A percentile compares a stretch with the other conserved stretches of the same genome.
phyloP scores from a whole-genome alignment of 257 asterid species.

The Ballota nigra region DNA sequence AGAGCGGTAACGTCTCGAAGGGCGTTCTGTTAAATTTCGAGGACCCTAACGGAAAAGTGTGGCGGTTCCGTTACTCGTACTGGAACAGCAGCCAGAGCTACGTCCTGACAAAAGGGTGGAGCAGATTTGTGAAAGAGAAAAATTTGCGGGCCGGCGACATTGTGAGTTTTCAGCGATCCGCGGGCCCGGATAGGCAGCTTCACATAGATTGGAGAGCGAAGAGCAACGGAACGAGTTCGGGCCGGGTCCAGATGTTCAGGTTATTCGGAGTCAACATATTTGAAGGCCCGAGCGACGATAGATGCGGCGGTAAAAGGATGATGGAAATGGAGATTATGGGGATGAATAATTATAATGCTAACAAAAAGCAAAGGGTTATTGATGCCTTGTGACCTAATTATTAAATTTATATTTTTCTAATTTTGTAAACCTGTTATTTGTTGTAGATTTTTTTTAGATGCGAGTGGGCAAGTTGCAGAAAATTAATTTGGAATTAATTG shows the following conservation, averaged over 20 bases:
- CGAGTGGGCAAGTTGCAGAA: conserved; percentile 30
- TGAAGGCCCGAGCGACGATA: conserved; percentile 28
- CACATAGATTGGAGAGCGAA: conserved; percentile 60
- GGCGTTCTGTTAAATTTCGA: conserved; percentile 68
- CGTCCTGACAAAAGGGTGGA: conserved; percentile 85
- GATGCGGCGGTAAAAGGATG: conserved; percentile 59
- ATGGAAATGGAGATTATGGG: conserved; percentile 60
- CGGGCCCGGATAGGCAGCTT: conserved; percentile 56
- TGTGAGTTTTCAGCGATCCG: conserved; percentile 57
- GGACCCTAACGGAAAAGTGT: conserved; percentile 64
- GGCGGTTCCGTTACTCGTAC: conserved; percentile 81
- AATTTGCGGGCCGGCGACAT: conserved; percentile 64
- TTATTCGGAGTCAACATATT: conserved; percentile 72
- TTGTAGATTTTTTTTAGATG: conserved; percentile 25
- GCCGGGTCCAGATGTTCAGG: conserved; percentile 34
- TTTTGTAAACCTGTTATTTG: conserved; percentile 9
- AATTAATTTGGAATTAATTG: conserved; percentile 17
- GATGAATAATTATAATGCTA: conserved; percentile 34
- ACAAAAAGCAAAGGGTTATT: conserved; percentile 65
- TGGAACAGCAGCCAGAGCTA: conserved; percentile 94
- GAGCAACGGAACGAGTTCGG: background rate
- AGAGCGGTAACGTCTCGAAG: conserved; percentile 39
- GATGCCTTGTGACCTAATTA: conserved; percentile 55
- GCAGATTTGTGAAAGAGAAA: conserved; percentile 85
- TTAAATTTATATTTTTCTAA: background rate